phyloP scores from a whole-genome alignment of 1,284 basidiomycete genomes.

The Rhizoctonia solani region DNA sequence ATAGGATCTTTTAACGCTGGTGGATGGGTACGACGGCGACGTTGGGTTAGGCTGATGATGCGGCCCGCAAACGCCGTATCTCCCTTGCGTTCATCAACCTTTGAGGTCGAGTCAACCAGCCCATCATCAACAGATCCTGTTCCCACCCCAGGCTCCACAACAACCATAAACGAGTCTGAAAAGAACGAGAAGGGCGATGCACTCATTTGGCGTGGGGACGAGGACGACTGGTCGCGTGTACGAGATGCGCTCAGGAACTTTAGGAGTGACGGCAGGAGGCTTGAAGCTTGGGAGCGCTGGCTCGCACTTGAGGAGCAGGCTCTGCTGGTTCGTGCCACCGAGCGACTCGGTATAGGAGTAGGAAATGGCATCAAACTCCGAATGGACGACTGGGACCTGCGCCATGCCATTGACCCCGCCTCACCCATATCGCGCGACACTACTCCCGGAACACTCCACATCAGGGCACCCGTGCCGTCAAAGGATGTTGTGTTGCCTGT shows the following conservation, averaged over 20 bases:
- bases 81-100: background rate
- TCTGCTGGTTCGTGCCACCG: constrained; percentile 11
- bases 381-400: constrained; percentile 10
- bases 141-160: too few relatives aligned
- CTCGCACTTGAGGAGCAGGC: constrained; percentile 44
- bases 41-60: constrained; percentile 82
- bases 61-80: constrained; percentile 51
- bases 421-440: constrained; percentile 2
- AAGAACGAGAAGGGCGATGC: background rate
- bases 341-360: constrained; percentile 5
- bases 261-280: constrained; percentile 65
- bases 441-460: background rate
- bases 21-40: constrained; percentile 71
- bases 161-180: background rate
- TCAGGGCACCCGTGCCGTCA: background rate
- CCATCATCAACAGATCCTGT: constrained; percentile 1
- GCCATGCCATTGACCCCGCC: constrained; percentile 7
- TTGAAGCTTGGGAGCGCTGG: constrained; percentile 75
- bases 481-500: constrained; percentile 50
- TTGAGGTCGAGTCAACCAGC: constrained; percentile 7
- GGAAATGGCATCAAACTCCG: background rate
- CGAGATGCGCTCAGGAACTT: constrained; percentile 56
- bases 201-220: constrained; percentile 53
- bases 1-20: constrained; percentile 62
- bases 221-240: constrained; percentile 65